Percentiles rank a stretch among this genome's conserved stretches.
Conservation (phyloP, 805 yeast genomes). For the Yarrowia keelungensis region DNA sequence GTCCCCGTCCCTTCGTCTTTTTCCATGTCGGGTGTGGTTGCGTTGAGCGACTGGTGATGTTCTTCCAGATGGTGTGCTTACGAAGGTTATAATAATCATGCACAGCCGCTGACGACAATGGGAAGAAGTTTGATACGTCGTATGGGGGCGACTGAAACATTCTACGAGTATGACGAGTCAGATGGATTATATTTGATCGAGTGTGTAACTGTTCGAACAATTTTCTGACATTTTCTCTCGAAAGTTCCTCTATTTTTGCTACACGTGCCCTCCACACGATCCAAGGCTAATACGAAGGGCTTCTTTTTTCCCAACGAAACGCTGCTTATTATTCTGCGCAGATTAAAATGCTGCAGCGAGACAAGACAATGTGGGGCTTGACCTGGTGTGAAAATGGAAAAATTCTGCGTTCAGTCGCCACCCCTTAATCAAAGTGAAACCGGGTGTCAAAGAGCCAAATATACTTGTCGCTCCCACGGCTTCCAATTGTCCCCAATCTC, state of each 20-base stretch:
- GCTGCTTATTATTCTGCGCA: neutral
- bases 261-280: conserved; percentile 4
- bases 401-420: neutral
- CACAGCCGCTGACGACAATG: conserved; percentile 16
- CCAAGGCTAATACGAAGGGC: neutral
- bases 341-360: neutral
- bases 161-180: too few relatives aligned
- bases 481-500: neutral
- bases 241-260: neutral
- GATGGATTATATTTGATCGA: too few relatives aligned
- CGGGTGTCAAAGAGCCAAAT: too few relatives aligned
- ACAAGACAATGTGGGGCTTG: neutral
- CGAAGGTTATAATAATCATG: conserved; percentile 28
- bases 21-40: conserved; percentile 28
- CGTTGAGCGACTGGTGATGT: conserved; percentile 26
- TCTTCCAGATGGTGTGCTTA: conserved; percentile 17
- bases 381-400: neutral
- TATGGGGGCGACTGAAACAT: too few relatives aligned
- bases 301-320: conserved; percentile 1
- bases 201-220: too few relatives aligned
- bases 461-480: too few relatives aligned
- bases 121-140: too few relatives aligned
- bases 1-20: conserved; percentile 39
- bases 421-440: neutral
- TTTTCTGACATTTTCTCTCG: neutral